Percentiles rank a stretch among this genome's conserved stretches.
Evolutionary conservation across 1,284 basidiomycete species (phyloP).

Genomic region (Mycena citricolor): DNA sequence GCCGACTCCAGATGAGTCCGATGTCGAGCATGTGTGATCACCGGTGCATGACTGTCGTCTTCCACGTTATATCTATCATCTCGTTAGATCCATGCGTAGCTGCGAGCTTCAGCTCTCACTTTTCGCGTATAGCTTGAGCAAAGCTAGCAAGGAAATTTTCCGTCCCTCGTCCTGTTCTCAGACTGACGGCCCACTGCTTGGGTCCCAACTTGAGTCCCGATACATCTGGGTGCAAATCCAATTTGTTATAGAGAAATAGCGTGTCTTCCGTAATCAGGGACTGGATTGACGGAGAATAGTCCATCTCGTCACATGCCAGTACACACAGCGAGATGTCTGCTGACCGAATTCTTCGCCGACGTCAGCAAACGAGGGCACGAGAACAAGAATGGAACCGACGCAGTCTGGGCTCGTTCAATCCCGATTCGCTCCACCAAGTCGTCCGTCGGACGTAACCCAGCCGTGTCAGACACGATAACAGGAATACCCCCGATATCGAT

Average conservation of each 20-base stretch:
- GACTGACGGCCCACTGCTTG: constrained; percentile 57
- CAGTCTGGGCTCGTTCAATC: constrained; percentile 65
- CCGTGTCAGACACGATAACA: constrained; percentile 80
- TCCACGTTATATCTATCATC: constrained; percentile 38
- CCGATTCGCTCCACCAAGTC: constrained; percentile 85
- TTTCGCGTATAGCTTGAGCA: constrained; percentile 48
- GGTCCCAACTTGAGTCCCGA: constrained; percentile 10
- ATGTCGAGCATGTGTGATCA: constrained; percentile 81
- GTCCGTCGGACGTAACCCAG: constrained; percentile 70
- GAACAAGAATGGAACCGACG: constrained; percentile 37
- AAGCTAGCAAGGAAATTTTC: constrained; percentile 59
- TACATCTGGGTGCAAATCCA: constrained; percentile 45
- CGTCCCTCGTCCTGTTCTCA: constrained; percentile 60
- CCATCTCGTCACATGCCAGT: constrained; percentile 61
- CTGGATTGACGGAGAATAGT: constrained; percentile 47
- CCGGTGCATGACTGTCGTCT: constrained; percentile 45
- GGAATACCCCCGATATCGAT: constrained; percentile 87
- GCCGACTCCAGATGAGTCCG: constrained; percentile 73
- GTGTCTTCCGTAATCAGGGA: constrained; percentile 55
- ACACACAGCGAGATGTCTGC: constrained; percentile 80
- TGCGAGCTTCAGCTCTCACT: constrained; percentile 51
- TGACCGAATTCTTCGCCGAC: constrained; percentile 55
- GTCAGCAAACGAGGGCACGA: constrained; percentile 12
- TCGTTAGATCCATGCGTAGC: too few species aligned
- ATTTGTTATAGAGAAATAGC: constrained; percentile 73